Evolutionary conservation across 352 stramenopile genomes (phyloP).

Genomic region (Phytophthora podocarpi): DNA sequence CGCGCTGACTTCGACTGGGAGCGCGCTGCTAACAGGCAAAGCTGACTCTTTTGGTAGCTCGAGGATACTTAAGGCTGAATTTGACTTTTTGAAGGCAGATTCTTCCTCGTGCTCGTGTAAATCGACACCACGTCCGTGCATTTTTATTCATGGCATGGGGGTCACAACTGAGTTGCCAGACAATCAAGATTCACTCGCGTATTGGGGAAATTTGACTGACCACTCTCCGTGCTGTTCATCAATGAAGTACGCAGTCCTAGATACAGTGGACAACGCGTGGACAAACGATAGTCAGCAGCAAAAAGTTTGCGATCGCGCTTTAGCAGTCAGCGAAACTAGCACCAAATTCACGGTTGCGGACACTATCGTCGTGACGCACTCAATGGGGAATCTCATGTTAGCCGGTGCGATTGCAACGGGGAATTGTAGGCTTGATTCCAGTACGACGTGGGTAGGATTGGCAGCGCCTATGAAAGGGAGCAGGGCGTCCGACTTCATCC

Average conservation of each 20-base stretch:
- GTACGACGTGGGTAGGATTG: slow-evolving; percentile 42
- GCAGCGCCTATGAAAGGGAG: slow-evolving; percentile 28
- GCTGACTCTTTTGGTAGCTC: not conserved
- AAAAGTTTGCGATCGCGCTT: slow-evolving; percentile 37
- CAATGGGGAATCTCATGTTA: too few relatives aligned
- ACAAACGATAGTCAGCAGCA: slow-evolving; percentile 44
- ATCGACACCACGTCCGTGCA: slow-evolving; percentile 29
- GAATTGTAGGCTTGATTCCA: too few relatives aligned
- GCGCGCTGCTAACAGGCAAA: not conserved
- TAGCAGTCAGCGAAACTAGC: slow-evolving; percentile 31
- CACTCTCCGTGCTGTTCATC: slow-evolving; percentile 33
- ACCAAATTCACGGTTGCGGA: slow-evolving; percentile 10
- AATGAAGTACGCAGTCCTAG: slow-evolving; percentile 51
- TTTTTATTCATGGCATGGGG: slow-evolving; percentile 33
- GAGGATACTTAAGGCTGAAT: slow-evolving; percentile 7
- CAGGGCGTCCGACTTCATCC: slow-evolving; percentile 25
- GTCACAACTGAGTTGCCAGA: slow-evolving; percentile 9
- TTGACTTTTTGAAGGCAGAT: slow-evolving; percentile 10
- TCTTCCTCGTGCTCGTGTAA: too few relatives aligned
- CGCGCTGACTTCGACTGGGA: not conserved
- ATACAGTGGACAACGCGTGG: slow-evolving; percentile 52
- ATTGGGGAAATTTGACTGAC: too few relatives aligned
- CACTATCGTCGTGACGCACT: slow-evolving; percentile 51
- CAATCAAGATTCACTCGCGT: too few relatives aligned
- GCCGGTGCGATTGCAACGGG: too few relatives aligned